Evolutionary conservation across 805 yeast genomes (phyloP), one percentile per base, ranked within the genome.

Genomic region (Myxozyma monticola): DNA sequence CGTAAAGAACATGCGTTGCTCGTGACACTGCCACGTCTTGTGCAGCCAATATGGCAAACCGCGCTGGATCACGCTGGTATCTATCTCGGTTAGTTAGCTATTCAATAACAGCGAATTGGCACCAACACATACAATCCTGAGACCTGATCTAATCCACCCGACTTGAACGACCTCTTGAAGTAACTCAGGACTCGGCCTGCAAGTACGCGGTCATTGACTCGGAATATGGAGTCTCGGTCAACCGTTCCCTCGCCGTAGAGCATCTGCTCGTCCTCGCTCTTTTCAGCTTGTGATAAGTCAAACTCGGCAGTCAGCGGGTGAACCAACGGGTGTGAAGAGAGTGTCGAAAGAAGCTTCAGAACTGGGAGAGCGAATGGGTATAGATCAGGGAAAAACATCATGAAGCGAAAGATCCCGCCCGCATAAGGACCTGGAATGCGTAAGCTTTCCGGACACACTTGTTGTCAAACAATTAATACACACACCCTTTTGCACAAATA

Each of bases 91-190:
- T 22, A 17, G 25, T 7, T 10, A 15, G 24, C 10, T 20, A 8
- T 44, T 22, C 17, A 15, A 4, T 12, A n/a, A 12, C 20, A 17
- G 3, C 14, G 10, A 20, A 37, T 8, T 8, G 7, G 8, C 7
- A 7, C 15, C 15, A 20, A n/a, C n/a, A 37, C 45, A 8, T 37
- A 44, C 18, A 48, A 17, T 14, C 56, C 55, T 14, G 56, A 48
- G 3, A 51, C 49, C 14, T 24, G 36, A 10, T 34, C 57, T 14
- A 53, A 31, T 10, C 53, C 51, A 21, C 41, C 56, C 2, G 49
- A 37, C 33, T 53, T 53, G 42, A 53, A 53, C 25, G 57, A 53
- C 30, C 57, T 40, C 40, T 53, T 53, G 45, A 53, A 49, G 26
- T 50, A 51, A 25, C 51, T 45, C 31, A 53, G 29, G 25, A 53